phyloP scores from a whole-genome alignment of 306 rosid species.

The Begonia masoniana region DNA sequence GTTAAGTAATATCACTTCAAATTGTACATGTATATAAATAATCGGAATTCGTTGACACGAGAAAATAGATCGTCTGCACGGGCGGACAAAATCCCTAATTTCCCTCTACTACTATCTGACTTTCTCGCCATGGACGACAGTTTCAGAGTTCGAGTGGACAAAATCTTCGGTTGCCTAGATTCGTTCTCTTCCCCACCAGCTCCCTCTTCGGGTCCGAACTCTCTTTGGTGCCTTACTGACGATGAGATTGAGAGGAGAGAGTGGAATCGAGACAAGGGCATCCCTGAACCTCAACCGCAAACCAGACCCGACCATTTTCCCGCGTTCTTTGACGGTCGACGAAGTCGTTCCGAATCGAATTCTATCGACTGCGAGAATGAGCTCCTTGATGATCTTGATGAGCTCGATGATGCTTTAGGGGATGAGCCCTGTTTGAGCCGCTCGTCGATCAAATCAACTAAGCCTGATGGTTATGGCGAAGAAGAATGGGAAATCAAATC shows the following conservation, averaged over 20 bases:
- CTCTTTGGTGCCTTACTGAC: conserved; percentile 73
- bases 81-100: too few species aligned
- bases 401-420: conserved; percentile 29
- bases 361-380: neutral
- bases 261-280: conserved; percentile 26
- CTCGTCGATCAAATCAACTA: conserved; percentile 7
- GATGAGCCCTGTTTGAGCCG: conserved; percentile 12
- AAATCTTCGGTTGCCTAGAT: conserved; percentile 29
- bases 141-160: conserved; percentile 43
- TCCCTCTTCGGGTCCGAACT: conserved; percentile 22
- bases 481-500: conserved; percentile 77
- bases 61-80: too few species aligned
- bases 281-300: conserved; percentile 32
- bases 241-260: conserved; percentile 43
- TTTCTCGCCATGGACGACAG: conserved; percentile 49
- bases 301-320: conserved; percentile 6
- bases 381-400: conserved; percentile 26
- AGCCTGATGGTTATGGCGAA: conserved; percentile 59
- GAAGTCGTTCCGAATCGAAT: neutral
- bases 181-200: conserved; percentile 14
- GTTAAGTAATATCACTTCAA: too few species aligned
- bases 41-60: too few species aligned
- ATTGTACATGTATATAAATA: too few species aligned
- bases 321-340: neutral
- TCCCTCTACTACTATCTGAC: too few species aligned